Percentiles rank a stretch among this genome's conserved stretches.
Conservation (phyloP, 2,329 filamentous ascomycete genomes). For the Aspergillus eucalypticola region DNA sequence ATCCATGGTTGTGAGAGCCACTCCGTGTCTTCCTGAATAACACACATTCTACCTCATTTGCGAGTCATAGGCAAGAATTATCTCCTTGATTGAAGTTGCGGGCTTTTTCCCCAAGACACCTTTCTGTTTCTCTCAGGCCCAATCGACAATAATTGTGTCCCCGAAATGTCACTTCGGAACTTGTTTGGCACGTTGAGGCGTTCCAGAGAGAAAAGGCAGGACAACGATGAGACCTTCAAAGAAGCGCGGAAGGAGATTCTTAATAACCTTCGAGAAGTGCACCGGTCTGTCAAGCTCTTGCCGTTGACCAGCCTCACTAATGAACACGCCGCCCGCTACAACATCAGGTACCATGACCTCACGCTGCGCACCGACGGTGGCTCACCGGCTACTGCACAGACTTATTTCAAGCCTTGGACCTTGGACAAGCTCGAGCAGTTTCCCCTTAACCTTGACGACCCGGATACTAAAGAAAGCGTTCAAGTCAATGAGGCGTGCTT, state of each 20-base stretch:
- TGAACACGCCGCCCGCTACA: not conserved
- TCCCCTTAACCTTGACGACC: not conserved
- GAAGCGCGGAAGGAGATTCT: not conserved
- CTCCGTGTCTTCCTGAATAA: no score
- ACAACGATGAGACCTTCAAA: not conserved
- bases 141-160: no score
- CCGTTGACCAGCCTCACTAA: not conserved
- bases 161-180: not conserved
- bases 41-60: no score
- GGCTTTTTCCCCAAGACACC: no score
- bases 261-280: not conserved
- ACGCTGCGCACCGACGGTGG: not conserved
- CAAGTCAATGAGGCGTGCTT: no score
- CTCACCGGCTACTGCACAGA: not conserved
- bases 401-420: not conserved
- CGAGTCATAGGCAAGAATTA: no score
- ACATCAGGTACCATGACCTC: not conserved
- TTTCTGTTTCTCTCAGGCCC: no score
- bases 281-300: not conserved
- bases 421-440: not conserved
- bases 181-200: fast-evolving
- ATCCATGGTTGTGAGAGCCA: no score
- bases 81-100: no score
- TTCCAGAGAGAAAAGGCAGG: fast-evolving
- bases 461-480: no score